Conservation (phyloP, 139 green algal genomes). For the Pseudopediastrum boryanum region DNA sequence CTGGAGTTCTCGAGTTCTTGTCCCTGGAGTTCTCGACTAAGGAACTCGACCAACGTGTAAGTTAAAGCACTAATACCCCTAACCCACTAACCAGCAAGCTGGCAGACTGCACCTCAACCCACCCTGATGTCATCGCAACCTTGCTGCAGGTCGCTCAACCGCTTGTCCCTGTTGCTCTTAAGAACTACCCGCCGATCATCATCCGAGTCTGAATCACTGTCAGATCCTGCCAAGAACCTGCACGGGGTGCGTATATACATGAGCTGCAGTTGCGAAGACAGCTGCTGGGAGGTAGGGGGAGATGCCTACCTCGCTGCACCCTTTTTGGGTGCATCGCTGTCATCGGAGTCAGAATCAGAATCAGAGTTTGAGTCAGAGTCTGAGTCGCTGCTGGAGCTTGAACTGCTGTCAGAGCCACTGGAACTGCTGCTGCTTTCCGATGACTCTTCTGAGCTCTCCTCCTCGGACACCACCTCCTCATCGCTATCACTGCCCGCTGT, state of each 20-base stretch:
- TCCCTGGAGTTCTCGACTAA: not conserved
- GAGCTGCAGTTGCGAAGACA: not conserved
- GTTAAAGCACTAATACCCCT: not conserved
- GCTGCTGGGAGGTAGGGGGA: not conserved
- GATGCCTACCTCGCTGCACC: slow-evolving; percentile 23
- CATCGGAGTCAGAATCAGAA: slow-evolving; percentile 50
- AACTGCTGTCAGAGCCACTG: slow-evolving; percentile 33
- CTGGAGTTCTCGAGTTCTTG: no score
- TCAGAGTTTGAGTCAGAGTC: slow-evolving; percentile 33
- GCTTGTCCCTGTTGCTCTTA: slow-evolving; percentile 85
- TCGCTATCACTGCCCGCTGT: slow-evolving; percentile 59
- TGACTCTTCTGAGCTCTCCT: slow-evolving; percentile 44
- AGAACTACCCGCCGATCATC: slow-evolving; percentile 83
- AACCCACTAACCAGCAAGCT: not conserved
- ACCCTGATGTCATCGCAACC: slow-evolving; percentile 91
- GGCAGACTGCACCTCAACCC: not conserved
- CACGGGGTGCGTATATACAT: not conserved
- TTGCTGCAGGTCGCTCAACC: slow-evolving; percentile 80
- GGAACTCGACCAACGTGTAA: not conserved
- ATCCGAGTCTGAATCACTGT: slow-evolving; percentile 80
- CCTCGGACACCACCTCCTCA: slow-evolving; percentile 62
- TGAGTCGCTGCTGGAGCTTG: slow-evolving; percentile 32
- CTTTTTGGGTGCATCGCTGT: slow-evolving; percentile 48
- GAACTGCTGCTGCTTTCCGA: slow-evolving; percentile 38
- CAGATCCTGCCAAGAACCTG: slow-evolving; percentile 78